Percentiles rank a stretch among this genome's conserved stretches.
Conservation (phyloP, 495 filamentous ascomycete genomes). For the Astrocystis sublimbata region DNA sequence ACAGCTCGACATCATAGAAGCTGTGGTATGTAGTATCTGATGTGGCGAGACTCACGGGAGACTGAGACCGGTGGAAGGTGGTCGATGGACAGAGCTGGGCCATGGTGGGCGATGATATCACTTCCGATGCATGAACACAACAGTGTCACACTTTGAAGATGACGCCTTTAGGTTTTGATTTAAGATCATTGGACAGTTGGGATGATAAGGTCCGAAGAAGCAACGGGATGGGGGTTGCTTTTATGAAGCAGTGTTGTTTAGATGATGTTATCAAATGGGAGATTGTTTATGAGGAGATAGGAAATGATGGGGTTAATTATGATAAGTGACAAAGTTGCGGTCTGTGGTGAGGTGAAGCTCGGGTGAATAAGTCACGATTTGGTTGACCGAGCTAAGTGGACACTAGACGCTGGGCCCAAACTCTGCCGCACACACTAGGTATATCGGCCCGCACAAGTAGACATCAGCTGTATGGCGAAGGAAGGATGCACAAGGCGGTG, state of each 20-base stretch:
- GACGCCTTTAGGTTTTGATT: background rate
- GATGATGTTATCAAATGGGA: background rate
- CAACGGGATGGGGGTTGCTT: background rate
- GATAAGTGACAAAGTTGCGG: slow-evolving; percentile 5
- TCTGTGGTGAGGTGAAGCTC: slow-evolving; percentile 7
- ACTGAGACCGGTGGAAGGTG: slow-evolving; percentile 38
- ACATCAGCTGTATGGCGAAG: background rate
- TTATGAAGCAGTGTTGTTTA: slow-evolving; percentile 1
- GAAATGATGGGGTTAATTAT: slow-evolving; percentile 13
- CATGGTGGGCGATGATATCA: slow-evolving; percentile 26
- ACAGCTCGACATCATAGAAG: slow-evolving; percentile 45
- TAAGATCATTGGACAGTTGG: background rate
- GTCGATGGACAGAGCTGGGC: slow-evolving; percentile 32
- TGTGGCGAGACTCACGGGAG: slow-evolving; percentile 40
- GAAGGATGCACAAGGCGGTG: too few species aligned
- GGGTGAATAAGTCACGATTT: slow-evolving; percentile 4
- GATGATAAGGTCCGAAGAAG: background rate
- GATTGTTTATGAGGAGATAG: background rate
- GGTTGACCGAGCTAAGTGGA: slow-evolving; percentile 7
- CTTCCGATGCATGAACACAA: slow-evolving; percentile 16
- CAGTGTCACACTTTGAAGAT: background rate
- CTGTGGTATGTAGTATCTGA: slow-evolving; percentile 51
- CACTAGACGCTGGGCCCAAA: background rate
- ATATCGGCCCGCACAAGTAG: background rate
- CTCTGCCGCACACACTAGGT: background rate